A percentile compares a stretch with the other conserved stretches of the same genome.
phyloP scores from a whole-genome alignment of 768 basidiomycete genomes.

The Leucosporidium scottii region DNA sequence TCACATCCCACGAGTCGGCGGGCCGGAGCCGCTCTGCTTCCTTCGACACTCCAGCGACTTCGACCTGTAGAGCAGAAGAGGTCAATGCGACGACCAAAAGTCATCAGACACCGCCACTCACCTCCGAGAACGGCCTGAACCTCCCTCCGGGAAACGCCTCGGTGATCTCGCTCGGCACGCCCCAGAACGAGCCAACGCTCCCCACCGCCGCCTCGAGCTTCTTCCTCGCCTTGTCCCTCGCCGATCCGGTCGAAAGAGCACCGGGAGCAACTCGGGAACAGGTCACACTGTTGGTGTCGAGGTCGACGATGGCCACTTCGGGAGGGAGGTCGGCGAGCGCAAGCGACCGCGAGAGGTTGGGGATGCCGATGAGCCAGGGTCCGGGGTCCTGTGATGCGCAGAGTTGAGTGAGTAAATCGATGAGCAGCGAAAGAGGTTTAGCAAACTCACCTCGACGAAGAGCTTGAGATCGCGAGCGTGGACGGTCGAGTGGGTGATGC shows the following conservation, averaged over 20 bases:
- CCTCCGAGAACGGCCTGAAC: conserved; percentile 31
- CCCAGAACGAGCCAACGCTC: neutral
- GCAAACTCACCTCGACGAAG: conserved; percentile 57
- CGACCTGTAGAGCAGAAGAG: neutral
- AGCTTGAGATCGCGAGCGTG: conserved; percentile 87
- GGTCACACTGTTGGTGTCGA: conserved; percentile 52
- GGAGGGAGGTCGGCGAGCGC: conserved; percentile 54
- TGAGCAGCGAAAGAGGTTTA: no score
- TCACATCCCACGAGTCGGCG: conserved; percentile 15
- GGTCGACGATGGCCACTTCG: conserved; percentile 80
- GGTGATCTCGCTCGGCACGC: conserved; percentile 10
- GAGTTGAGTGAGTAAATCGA: accelerated
- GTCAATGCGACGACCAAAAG: no score
- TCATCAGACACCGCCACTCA: no score
- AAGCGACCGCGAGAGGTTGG: conserved; percentile 75
- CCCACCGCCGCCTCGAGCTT: conserved; percentile 27
- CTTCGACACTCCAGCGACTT: conserved; percentile 13
- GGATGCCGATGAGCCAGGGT: conserved; percentile 88
- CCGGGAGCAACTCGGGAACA: neutral
- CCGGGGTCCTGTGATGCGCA: conserved; percentile 58
- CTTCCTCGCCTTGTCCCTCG: conserved; percentile 21
- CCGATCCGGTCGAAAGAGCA: conserved; percentile 18
- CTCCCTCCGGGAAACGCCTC: conserved; percentile 32
- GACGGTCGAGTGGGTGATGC: conserved; percentile 47
- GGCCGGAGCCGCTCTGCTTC: conserved; percentile 27